phyloP scores from a whole-genome alignment of 2,329 filamentous ascomycete species.

The Colletotrichum sp. region DNA sequence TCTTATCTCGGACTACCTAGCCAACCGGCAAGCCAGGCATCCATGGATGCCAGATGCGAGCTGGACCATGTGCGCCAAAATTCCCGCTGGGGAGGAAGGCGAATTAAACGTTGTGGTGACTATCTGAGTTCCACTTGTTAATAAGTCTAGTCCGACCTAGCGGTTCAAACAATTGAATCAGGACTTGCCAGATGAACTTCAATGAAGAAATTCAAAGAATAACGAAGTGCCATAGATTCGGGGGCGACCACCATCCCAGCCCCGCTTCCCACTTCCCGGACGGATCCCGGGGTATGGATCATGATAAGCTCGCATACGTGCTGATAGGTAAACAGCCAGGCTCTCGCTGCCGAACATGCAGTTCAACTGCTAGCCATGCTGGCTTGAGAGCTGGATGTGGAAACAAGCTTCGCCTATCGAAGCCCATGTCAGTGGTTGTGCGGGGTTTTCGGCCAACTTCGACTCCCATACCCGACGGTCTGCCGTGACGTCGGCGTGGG shows the following conservation, averaged over 20 bases:
- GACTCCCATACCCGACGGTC: neutral
- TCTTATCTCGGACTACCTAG: neutral
- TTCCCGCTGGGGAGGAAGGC: neutral
- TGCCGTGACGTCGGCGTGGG: neutral
- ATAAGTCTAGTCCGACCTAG: neutral
- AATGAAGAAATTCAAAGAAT: neutral
- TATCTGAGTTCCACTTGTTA: neutral
- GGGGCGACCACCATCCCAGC: neutral
- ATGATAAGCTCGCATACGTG: neutral
- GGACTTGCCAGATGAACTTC: neutral
- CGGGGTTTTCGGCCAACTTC: neutral
- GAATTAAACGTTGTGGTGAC: neutral
- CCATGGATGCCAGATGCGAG: neutral
- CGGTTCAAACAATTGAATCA: neutral
- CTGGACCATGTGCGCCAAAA: neutral
- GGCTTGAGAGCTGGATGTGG: neutral
- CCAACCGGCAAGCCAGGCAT: neutral
- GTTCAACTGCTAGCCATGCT: neutral
- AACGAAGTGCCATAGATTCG: neutral
- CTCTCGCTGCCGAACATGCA: neutral
- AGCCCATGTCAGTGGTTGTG: neutral
- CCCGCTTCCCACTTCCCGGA: neutral
- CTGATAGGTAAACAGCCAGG: neutral
- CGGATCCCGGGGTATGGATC: neutral
- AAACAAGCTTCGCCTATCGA: neutral